Evolutionary conservation across 83 land plant genomes (phyloP), one percentile per base, ranked within the genome.

Genomic region (Picea abies): DNA sequence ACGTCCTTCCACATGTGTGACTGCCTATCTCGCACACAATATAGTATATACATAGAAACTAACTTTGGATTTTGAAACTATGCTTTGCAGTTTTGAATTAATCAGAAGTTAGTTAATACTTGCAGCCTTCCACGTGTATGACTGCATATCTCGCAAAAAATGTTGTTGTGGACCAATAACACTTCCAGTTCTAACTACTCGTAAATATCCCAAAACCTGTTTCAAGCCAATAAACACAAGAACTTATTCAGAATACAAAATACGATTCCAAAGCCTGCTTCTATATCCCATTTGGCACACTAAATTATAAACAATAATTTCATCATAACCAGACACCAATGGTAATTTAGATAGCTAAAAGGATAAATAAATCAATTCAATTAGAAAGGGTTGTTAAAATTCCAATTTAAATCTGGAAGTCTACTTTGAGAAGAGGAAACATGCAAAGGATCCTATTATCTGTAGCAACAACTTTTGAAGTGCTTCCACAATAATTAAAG

Each of bases 171-270:
- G n/a, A n/a, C n/a, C n/a, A n/a, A n/a, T n/a, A n/a, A n/a, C n/a
- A n/a, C n/a, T 89, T 35, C 91, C 91, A 63, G 91, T 89, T 61
- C 91, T 81, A 78, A 86, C 79, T 26, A 89, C 66, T 16, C 91
- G 89, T 72, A 89, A 77, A 62, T 89, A 89, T 60, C 91, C 89
- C 80, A 89, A 78, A 16, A 82, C 83, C 91, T 89, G 81, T 62
- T 58, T 7, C 84, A 73, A 16, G 12, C 83, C 1, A 63, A 63
- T 63, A 63, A 63, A 17, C 4, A 9, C 0, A 63, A 63, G 44
- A 41, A 41, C 44, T 62, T 61, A 17, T 60, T 58, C 29, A 49
- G 79, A 56, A 62, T 65, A n/a, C 32, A 80, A 80, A 80, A 23
- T 6, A 14, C 63, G 19, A 60, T 62, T n/a, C n/a, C 4, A 80